Evolutionary conservation across 2,329 filamentous ascomycete species (phyloP).

Genomic region (Aspergillus versicolor): DNA sequence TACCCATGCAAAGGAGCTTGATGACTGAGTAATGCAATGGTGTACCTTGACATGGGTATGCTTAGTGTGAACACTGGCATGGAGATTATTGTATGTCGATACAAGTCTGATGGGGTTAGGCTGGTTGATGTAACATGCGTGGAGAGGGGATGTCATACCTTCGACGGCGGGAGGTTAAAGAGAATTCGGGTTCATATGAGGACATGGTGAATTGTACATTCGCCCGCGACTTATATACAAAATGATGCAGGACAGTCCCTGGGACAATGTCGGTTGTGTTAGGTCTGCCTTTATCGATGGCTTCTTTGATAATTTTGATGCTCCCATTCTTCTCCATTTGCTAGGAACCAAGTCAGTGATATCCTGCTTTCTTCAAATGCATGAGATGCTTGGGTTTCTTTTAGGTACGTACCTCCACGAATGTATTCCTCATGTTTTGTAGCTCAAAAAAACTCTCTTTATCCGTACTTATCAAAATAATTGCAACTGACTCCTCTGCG

Average conservation of each 20-base stretch:
- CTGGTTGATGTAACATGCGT: neutral
- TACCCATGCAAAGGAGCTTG: conserved; percentile 82
- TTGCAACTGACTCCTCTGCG: conserved; percentile 73
- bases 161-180: conserved; percentile 59
- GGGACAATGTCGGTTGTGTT: conserved; percentile 73
- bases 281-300: conserved; percentile 70
- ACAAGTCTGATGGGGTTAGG: conserved; percentile 61
- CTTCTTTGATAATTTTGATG: conserved; percentile 70
- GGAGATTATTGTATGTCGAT: conserved; percentile 80
- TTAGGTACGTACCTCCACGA: conserved; percentile 52
- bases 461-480: conserved; percentile 87
- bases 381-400: neutral
- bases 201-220: conserved; percentile 98
- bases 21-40: conserved; percentile 72
- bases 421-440: conserved; percentile 65
- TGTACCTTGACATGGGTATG: conserved; percentile 83
- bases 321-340: conserved; percentile 75
- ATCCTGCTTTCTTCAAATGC: neutral
- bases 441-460: conserved; percentile 93
- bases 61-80: conserved; percentile 80
- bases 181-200: conserved; percentile 70
- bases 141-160: conserved; percentile 45
- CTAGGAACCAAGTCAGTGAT: conserved; percentile 38
- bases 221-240: conserved; percentile 88
- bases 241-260: conserved; percentile 79